A percentile compares a stretch with the other conserved stretches of the same genome.
Conservation (phyloP, 2,329 filamentous ascomycete species). For the Colletotrichum lupini region DNA sequence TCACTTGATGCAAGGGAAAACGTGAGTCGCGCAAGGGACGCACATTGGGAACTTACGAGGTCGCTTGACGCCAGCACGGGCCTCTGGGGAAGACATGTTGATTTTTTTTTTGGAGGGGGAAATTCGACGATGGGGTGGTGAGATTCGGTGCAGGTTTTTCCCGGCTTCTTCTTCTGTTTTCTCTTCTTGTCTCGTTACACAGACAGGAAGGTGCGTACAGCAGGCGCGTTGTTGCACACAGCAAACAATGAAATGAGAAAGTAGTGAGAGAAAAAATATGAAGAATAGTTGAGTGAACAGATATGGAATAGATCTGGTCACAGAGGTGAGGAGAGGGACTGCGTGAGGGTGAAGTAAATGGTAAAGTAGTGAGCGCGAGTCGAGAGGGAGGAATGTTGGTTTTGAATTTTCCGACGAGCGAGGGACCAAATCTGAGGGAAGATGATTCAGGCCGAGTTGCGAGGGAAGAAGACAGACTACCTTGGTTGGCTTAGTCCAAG, state of each 20-base stretch:
- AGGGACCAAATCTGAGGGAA: not conserved
- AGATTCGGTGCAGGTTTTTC: slow-evolving; percentile 56
- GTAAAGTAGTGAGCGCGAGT: not conserved
- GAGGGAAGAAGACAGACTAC: not conserved
- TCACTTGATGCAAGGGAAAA: slow-evolving; percentile 15
- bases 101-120: not conserved
- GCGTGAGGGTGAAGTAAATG: not conserved
- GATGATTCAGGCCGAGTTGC: not conserved
- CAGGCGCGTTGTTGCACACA: not conserved
- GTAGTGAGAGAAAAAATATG: too few species aligned
- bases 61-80: slow-evolving; percentile 54
- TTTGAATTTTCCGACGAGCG: not conserved
- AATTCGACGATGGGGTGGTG: slow-evolving; percentile 44
- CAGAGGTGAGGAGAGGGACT: not conserved
- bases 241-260: too few species aligned
- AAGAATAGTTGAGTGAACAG: not conserved
- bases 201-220: not conserved
- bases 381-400: not conserved
- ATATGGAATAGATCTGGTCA: not conserved
- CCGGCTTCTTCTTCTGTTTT: slow-evolving; percentile 30
- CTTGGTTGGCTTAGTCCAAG: too few species aligned
- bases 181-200: slow-evolving; percentile 35
- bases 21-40: slow-evolving; percentile 3
- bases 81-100: slow-evolving; percentile 53
- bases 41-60: slow-evolving; percentile 50